A percentile compares a stretch with the other conserved stretches of the same genome.
Conservation (phyloP, 2,329 filamentous ascomycete species). For the Talaromyces sp. region DNA sequence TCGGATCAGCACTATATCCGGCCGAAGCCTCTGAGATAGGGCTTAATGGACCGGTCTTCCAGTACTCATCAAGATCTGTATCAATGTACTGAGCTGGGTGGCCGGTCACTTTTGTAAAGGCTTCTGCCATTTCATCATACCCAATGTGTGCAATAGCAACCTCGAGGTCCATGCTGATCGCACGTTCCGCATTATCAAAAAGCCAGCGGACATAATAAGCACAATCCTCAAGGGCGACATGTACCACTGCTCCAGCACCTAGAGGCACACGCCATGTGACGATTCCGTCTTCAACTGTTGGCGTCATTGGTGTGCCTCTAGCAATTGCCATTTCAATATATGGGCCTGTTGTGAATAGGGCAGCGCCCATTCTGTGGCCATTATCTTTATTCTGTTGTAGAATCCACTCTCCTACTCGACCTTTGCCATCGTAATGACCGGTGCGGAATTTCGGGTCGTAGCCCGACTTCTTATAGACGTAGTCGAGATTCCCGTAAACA, state of each 20-base stretch:
- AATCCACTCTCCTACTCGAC: constrained; percentile 33
- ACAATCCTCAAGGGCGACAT: constrained; percentile 49
- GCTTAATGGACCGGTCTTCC: constrained; percentile 36
- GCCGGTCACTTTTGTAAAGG: constrained; percentile 31
- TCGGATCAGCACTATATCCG: constrained; percentile 21
- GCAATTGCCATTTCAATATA: constrained; percentile 29
- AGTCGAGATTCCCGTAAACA: constrained; percentile 52
- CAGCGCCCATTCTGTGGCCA: not conserved
- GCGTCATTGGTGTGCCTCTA: constrained; percentile 38
- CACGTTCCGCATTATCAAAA: constrained; percentile 46
- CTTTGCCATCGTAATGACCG: constrained; percentile 52
- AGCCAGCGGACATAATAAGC: constrained; percentile 49
- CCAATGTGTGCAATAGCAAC: constrained; percentile 44
- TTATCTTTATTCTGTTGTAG: not conserved
- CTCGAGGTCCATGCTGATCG: constrained; percentile 47
- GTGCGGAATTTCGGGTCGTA: constrained; percentile 46
- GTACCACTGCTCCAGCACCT: constrained; percentile 34
- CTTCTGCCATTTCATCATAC: constrained; percentile 40
- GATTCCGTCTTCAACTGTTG: constrained; percentile 38
- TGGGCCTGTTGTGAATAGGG: constrained; percentile 25
- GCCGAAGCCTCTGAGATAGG: not conserved
- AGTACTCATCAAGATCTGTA: constrained; percentile 32
- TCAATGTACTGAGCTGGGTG: not conserved
- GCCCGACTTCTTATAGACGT: constrained; percentile 47
- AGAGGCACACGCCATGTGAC: constrained; percentile 46